Base-by-base conservation (phyloP, 257 asterid genomes). In the Ligustrum vulgare region DNA sequence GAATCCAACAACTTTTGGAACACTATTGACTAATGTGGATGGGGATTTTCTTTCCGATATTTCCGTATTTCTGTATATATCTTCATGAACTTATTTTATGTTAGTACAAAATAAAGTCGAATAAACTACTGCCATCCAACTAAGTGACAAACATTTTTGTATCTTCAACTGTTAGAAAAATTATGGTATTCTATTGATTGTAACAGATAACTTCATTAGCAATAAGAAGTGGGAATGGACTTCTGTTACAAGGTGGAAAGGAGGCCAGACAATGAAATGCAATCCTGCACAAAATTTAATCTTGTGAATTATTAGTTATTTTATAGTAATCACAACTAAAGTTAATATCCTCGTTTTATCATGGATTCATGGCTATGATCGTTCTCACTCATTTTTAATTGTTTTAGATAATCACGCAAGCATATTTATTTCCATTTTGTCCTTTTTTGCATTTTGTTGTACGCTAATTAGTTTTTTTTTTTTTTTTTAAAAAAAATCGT, bases 191-290 rank as follows among this genome's bases (percentile, higher is more conserved):
- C 28, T 20, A 8, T 56, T 65, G 47, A 41, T 65, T 60, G 74
- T 32, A 16, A 78, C 62, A 91, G 97, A 91, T 91, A 83, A 94
- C 97, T 82, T 88, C 97, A 49, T 82, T 91, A 71, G 94, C 97
- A 56, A 89, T 91, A 31, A 81, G 91, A 63, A 91, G 97, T 80
- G 97, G 97, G 73, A 91, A 91, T 60, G 97, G 97, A 15, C 87
- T 91, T 79, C 84, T 91, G 66, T 80, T 91, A 83, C 90, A 91
- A 87, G 97, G 97, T 22, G 96, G 97, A 39, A 90, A 90, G 80
- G 97, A 91, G 85, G 97, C 97, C 28, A 84, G 80, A 80, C 81
- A 82, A 37, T 87, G 96, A 69, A 91, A 91, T 78, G 80, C 88
- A 34, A 84, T 91, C 49, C 87, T 91, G 81, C 97, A 91, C 85